Conservation (phyloP, 192 early-diverging fungal genomes). For the Backusella morwellensis region DNA sequence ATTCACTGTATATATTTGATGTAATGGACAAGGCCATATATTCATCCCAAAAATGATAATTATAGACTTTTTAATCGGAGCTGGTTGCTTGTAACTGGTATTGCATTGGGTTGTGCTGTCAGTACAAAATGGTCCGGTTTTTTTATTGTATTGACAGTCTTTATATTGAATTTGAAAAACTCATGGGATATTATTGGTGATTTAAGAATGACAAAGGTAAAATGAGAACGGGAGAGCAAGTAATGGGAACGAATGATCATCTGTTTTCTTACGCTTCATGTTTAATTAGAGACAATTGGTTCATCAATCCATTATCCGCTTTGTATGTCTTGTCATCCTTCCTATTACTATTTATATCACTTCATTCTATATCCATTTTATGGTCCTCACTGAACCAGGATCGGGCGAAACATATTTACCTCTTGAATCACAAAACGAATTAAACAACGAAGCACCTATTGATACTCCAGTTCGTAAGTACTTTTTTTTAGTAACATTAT, state of each 20-base stretch:
- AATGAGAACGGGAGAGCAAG: not conserved
- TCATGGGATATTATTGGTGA: slow-evolving; percentile 86
- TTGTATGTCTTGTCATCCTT: slow-evolving; percentile 78
- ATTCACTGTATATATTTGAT: not conserved
- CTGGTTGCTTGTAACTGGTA: slow-evolving; percentile 83
- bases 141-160: slow-evolving; percentile 84
- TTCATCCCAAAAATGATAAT: not conserved
- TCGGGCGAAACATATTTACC: slow-evolving; percentile 93
- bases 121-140: slow-evolving; percentile 96
- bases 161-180: slow-evolving; percentile 79
- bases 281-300: slow-evolving; percentile 5
- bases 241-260: not conserved
- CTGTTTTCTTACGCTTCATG: not conserved
- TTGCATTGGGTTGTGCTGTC: slow-evolving; percentile 66
- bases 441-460: slow-evolving; percentile 61
- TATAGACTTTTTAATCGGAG: slow-evolving; percentile 60
- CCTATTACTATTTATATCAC: slow-evolving; percentile 79
- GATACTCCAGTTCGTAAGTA: slow-evolving; percentile 50
- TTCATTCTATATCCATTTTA: slow-evolving; percentile 91
- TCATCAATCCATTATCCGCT: slow-evolving; percentile 80
- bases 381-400: slow-evolving; percentile 71
- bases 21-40: not conserved
- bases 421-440: slow-evolving; percentile 81
- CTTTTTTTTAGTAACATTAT: not conserved
- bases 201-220: slow-evolving; percentile 46